Conservation (phyloP, 805 yeast genomes). For the Pichia nakasei region DNA sequence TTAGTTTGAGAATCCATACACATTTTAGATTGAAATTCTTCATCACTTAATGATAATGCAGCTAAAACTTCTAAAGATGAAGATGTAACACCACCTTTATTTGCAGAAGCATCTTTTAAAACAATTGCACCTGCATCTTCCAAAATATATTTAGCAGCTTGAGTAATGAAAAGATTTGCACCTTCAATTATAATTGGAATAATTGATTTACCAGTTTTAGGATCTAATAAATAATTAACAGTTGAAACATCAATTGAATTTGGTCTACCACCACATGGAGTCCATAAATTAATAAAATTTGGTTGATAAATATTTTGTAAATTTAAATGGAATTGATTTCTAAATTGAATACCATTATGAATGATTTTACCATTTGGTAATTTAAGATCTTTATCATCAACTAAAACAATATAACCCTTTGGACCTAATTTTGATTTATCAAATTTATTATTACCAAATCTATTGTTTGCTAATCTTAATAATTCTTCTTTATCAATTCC, state of each 20-base stretch:
- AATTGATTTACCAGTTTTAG: constrained; percentile 62
- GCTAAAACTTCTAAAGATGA: constrained; percentile 93
- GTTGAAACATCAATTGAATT: constrained; percentile 87
- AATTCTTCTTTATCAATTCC: constrained; percentile 82
- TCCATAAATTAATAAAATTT: constrained; percentile 70
- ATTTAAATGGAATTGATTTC: constrained; percentile 83
- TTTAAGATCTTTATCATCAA: constrained; percentile 72
- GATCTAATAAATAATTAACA: constrained; percentile 62
- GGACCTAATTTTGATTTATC: constrained; percentile 58
- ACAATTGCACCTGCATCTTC: constrained; percentile 83
- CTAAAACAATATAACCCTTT: constrained; percentile 73
- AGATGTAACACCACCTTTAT: constrained; percentile 98
- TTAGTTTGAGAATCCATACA: constrained; percentile 51
- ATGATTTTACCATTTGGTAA: constrained; percentile 73
- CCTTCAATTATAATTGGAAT: constrained; percentile 94
- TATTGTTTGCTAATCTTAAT: constrained; percentile 62
- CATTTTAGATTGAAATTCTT: constrained; percentile 71
- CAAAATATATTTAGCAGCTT: constrained; percentile 78
- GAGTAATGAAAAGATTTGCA: constrained; percentile 92
- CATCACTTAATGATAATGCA: constrained; percentile 83
- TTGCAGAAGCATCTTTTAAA: constrained; percentile 93
- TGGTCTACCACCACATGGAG: constrained; percentile 99
- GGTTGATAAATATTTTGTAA: constrained; percentile 50
- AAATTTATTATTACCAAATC: constrained; percentile 65
- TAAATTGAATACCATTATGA: constrained; percentile 78